Conservation (phyloP, 2,329 filamentous ascomycete genomes). For the Cyclaneusma minus region DNA sequence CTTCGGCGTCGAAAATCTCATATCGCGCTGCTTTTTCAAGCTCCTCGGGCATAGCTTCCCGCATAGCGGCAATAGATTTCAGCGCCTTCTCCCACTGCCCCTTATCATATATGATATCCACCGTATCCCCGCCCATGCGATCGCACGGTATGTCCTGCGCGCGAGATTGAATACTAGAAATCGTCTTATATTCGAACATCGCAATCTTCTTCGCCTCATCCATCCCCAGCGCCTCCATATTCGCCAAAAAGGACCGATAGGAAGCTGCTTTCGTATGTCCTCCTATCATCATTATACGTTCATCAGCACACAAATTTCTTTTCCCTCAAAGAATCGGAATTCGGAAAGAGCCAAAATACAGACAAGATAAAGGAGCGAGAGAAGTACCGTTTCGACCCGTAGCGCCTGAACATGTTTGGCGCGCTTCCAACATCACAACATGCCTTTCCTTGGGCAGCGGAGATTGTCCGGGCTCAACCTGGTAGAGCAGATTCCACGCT, state of each 20-base stretch:
- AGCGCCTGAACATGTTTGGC: conserved; percentile 20
- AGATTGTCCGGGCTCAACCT: conserved; percentile 1
- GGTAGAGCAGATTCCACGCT: conserved; percentile 15
- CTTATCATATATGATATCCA: conserved; percentile 41
- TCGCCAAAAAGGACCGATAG: conserved; percentile 33
- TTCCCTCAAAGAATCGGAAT: too few relatives aligned
- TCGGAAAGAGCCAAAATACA: too few relatives aligned
- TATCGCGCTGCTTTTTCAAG: conserved; percentile 27
- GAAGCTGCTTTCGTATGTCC: conserved; percentile 32
- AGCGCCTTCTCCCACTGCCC: conserved; percentile 23
- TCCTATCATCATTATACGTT: too few relatives aligned
- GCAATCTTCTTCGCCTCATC: conserved; percentile 33
- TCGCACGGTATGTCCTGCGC: conserved; percentile 33
- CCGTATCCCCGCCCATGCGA: conserved; percentile 31
- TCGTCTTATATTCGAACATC: conserved; percentile 34
- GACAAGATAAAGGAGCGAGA: too few relatives aligned
- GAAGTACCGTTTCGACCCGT: conserved; percentile 29
- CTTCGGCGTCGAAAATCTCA: conserved; percentile 24
- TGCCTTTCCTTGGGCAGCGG: too few relatives aligned
- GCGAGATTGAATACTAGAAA: conserved; percentile 37
- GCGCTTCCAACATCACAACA: conserved; percentile 25
- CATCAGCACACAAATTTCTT: too few relatives aligned
- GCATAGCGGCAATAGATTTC: conserved; percentile 27
- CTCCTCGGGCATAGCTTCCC: conserved; percentile 24
- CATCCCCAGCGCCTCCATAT: conserved; percentile 28